A percentile compares a stretch with the other conserved stretches of the same genome.
Conservation (phyloP, 2,329 filamentous ascomycete species). For the Cercospora sp. region DNA sequence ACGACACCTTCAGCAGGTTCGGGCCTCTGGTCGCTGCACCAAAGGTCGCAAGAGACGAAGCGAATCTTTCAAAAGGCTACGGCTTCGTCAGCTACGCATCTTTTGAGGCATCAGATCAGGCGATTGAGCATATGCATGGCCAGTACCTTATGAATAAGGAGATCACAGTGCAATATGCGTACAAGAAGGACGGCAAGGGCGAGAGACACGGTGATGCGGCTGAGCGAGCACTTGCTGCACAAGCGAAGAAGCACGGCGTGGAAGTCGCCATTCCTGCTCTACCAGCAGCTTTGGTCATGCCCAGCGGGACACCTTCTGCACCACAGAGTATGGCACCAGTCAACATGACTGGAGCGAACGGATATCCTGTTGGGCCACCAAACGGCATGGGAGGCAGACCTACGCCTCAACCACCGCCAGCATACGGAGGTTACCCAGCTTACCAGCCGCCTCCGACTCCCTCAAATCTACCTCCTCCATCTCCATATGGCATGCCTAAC, state of each 20-base stretch:
- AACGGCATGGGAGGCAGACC: slow-evolving; percentile 36
- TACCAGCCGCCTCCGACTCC: slow-evolving; percentile 24
- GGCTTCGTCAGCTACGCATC: slow-evolving; percentile 91
- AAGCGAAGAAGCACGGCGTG: slow-evolving; percentile 93
- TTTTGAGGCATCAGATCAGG: slow-evolving; percentile 91
- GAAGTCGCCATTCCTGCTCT: slow-evolving; percentile 75
- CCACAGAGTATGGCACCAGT: slow-evolving; percentile 44
- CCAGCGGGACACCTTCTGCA: slow-evolving; percentile 41
- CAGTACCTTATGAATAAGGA: slow-evolving; percentile 98
- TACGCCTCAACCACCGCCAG: slow-evolving; percentile 27
- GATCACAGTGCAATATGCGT: slow-evolving; percentile 94
- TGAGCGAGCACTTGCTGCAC: slow-evolving; percentile 84
- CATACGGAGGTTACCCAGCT: slow-evolving; percentile 21
- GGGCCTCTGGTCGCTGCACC: slow-evolving; percentile 80
- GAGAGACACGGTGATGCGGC: slow-evolving; percentile 94
- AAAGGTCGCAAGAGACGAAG: slow-evolving; percentile 89
- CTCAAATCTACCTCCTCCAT: slow-evolving; percentile 21
- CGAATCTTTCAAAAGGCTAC: slow-evolving; percentile 87
- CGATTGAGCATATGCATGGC: slow-evolving; percentile 88
- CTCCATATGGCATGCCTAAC: slow-evolving; percentile 21
- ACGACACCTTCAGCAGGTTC: slow-evolving; percentile 92
- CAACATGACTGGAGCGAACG: slow-evolving; percentile 25
- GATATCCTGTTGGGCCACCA: slow-evolving; percentile 37
- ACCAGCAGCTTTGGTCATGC: slow-evolving; percentile 68
- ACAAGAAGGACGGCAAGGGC: slow-evolving; percentile 98